Evolutionary conservation across 305 asterid genomes (phyloP).

Genomic region (Fraxinus floribunda): DNA sequence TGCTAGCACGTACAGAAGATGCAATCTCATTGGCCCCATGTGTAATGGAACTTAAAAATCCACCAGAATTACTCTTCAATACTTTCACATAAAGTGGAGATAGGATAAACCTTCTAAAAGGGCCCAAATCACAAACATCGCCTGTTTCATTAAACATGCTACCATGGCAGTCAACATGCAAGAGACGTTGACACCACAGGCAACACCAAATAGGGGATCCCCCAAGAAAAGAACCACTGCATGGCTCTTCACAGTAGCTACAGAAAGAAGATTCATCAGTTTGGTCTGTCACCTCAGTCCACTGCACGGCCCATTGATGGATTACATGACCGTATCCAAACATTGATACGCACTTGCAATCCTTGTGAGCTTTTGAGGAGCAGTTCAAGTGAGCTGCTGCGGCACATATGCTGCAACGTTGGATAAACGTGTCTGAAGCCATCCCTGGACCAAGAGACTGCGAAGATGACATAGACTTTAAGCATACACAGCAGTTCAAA

Average conservation of each 20-base stretch:
- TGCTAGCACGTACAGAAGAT: slow-evolving; percentile 87
- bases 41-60: slow-evolving; percentile 81
- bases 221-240: slow-evolving; percentile 85
- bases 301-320: slow-evolving; percentile 96
- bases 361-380: slow-evolving; percentile 72
- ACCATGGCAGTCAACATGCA: slow-evolving; percentile 93
- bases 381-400: slow-evolving; percentile 89
- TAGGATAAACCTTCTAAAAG: slow-evolving; percentile 75
- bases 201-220: slow-evolving; percentile 99
- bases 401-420: slow-evolving; percentile 74
- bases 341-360: slow-evolving; percentile 88
- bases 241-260: slow-evolving; percentile 96
- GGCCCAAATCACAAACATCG: slow-evolving; percentile 89
- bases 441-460: slow-evolving; percentile 74
- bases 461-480: slow-evolving; percentile 73
- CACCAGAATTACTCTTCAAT: slow-evolving; percentile 57
- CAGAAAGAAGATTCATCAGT: slow-evolving; percentile 88
- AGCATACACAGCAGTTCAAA: slow-evolving; percentile 85
- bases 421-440: slow-evolving; percentile 67
- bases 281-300: slow-evolving; percentile 91
- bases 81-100: slow-evolving; percentile 82
- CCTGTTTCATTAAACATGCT: slow-evolving; percentile 77
- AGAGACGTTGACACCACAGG: slow-evolving; percentile 94
- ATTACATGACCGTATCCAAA: slow-evolving; percentile 63
- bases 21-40: slow-evolving; percentile 98